A percentile compares a stretch with the other conserved stretches of the same genome.
Conservation (phyloP, 2,329 filamentous ascomycete genomes). For the Pyrenochaeta sp. region DNA sequence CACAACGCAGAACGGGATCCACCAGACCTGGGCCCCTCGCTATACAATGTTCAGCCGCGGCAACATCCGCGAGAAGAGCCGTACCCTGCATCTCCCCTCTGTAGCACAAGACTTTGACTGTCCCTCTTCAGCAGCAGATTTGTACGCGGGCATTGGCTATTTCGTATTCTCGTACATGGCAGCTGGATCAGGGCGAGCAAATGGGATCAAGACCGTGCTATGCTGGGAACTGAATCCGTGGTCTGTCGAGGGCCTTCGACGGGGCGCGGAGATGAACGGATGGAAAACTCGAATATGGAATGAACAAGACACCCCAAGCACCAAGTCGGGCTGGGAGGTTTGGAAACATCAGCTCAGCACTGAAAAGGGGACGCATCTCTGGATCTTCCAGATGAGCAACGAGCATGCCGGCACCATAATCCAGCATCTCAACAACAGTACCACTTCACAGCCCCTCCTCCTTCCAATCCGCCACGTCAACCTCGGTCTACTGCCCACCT, state of each 20-base stretch:
- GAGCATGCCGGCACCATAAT: slow-evolving; percentile 30
- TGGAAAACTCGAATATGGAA: slow-evolving; percentile 39
- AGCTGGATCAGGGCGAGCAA: slow-evolving; percentile 61
- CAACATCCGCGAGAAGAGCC: slow-evolving; percentile 86
- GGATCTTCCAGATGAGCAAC: slow-evolving; percentile 54
- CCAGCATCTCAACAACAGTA: neutral
- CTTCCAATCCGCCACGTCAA: slow-evolving; percentile 64
- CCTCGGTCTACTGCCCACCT: slow-evolving; percentile 64
- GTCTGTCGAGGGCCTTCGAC: slow-evolving; percentile 54
- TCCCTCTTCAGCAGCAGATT: slow-evolving; percentile 64
- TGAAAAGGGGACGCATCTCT: slow-evolving; percentile 27
- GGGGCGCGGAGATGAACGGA: slow-evolving; percentile 51
- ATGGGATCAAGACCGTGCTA: slow-evolving; percentile 73
- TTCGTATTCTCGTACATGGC: slow-evolving; percentile 85
- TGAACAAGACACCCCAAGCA: slow-evolving; percentile 2
- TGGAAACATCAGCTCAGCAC: neutral
- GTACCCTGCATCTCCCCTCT: slow-evolving; percentile 64
- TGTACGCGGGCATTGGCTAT: slow-evolving; percentile 94
- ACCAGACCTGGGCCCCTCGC: slow-evolving; percentile 84
- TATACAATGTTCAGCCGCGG: slow-evolving; percentile 96
- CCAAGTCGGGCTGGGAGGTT: neutral
- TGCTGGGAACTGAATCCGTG: slow-evolving; percentile 85
- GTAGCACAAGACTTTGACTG: slow-evolving; percentile 24
- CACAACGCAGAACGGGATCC: slow-evolving; percentile 76
- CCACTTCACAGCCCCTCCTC: slow-evolving; percentile 4